Conservation (phyloP, 2,329 filamentous ascomycete species). For the Fragosphaeria purpurea region DNA sequence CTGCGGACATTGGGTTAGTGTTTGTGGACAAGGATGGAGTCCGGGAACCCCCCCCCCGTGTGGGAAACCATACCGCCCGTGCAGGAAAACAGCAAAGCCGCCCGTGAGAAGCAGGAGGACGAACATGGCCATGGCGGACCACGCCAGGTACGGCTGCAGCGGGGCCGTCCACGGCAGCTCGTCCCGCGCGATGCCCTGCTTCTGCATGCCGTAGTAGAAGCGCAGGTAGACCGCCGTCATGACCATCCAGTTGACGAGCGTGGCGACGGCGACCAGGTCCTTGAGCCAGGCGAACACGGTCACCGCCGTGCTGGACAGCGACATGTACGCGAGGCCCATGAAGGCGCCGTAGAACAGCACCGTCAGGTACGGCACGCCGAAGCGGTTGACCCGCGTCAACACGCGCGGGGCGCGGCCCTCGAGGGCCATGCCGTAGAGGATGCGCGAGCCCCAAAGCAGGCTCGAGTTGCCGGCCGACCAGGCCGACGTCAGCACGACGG, state of each 20-base stretch:
- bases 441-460: slow-evolving; percentile 47
- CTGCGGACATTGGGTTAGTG: too few species aligned
- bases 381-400: slow-evolving; percentile 41
- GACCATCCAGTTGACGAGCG: slow-evolving; percentile 57
- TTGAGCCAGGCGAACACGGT: slow-evolving; percentile 20
- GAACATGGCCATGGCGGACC: slow-evolving; percentile 43
- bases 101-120: slow-evolving; percentile 18
- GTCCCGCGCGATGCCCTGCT: slow-evolving; percentile 53
- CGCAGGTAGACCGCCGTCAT: slow-evolving; percentile 58
- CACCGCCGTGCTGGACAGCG: slow-evolving; percentile 11
- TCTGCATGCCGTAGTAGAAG: slow-evolving; percentile 55
- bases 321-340: slow-evolving; percentile 48
- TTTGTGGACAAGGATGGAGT: too few species aligned
- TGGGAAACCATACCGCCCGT: slow-evolving; percentile 15
- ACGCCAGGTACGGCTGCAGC: slow-evolving; percentile 60
- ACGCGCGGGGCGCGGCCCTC: slow-evolving; percentile 47
- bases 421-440: slow-evolving; percentile 47
- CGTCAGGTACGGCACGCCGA: slow-evolving; percentile 33
- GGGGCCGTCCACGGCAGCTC: slow-evolving; percentile 52
- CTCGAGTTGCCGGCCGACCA: slow-evolving; percentile 60
- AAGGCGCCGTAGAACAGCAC: slow-evolving; percentile 38
- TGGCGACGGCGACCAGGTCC: slow-evolving; percentile 54
- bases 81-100: slow-evolving; percentile 20
- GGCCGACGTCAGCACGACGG: slow-evolving; percentile 61
- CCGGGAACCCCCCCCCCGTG: too few species aligned